Evolutionary conservation across 768 basidiomycete genomes (phyloP), one percentile per base, ranked within the genome.

Genomic region (Suillus decipiens): DNA sequence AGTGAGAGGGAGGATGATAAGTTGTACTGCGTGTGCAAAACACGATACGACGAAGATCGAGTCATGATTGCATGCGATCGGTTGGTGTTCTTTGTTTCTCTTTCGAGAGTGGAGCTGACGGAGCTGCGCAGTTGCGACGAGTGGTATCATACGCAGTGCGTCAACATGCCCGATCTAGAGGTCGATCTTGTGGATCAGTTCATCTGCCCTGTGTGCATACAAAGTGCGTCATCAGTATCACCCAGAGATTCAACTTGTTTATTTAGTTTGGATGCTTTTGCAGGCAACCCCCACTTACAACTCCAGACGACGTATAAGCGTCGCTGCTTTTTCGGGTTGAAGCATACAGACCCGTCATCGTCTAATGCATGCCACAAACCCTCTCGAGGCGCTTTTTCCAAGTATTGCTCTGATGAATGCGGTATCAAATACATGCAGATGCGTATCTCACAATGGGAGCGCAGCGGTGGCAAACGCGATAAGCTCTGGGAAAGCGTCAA

Each of bases 21-120:
- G 73, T 75, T 95, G 58, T 96, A 96, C 69, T 96, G 95, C 70
- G 79, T 96, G 15, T 97, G 95, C 79, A 86, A 91, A 76, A 92
- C 89, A 24, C 84, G 80, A 67, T 96, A 96, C 67, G 91, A 96
- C 66, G 90, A 94, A 72, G 92, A 93, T 71, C 81, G 85, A 59
- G 83, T 89, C 64, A 96, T 96, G 95, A 95, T 96, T 73, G 95
- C 92, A 33, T 96, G 95, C 71, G 95, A 96, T 79, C 84, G 87
- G 93, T 93, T 68, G 60, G 90, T 74, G 43, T 51, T 41, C 5
- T 5, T 34, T 12, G 5, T 31, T 36, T 54, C 37, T 56, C 24
- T 24, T 19, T 61, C 22, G 28, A 31, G 36, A 48, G 19, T 37
- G 42, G 42, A 12, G 9, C 24, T 59, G 17, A 55, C 39, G 6